Evolutionary conservation across 306 rosid species (phyloP).

Genomic region (Crotalaria pallida): DNA sequence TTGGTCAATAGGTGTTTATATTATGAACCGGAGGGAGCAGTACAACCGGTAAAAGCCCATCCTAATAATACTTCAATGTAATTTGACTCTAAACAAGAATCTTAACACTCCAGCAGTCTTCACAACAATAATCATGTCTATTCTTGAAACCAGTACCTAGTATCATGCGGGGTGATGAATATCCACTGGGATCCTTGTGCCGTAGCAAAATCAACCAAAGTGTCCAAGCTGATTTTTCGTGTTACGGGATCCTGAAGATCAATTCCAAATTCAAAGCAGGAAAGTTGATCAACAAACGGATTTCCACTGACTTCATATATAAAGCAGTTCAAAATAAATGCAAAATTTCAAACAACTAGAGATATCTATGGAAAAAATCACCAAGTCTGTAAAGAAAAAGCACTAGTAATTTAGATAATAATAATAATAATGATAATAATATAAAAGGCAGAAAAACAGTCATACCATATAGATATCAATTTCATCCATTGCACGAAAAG

Average conservation of each 20-base stretch:
- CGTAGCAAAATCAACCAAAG: constrained; percentile 75
- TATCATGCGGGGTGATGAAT: constrained; percentile 89
- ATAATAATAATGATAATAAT: background rate
- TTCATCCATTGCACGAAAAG: constrained; percentile 98
- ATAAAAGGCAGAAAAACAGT: background rate
- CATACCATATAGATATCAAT: constrained; percentile 92
- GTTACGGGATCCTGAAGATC: constrained; percentile 80
- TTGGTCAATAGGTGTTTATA: no score
- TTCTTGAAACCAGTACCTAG: constrained; percentile 48
- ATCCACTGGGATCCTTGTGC: constrained; percentile 94
- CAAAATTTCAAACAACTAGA: background rate
- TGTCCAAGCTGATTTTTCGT: constrained; percentile 89
- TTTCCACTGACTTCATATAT: background rate
- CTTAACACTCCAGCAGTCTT: background rate
- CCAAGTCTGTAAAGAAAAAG: background rate
- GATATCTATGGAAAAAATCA: background rate
- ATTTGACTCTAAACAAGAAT: background rate
- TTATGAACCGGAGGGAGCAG: no score
- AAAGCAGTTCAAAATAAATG: background rate
- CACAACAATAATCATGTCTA: background rate
- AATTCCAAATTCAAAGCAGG: constrained; percentile 8
- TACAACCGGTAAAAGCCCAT: background rate
- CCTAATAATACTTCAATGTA: background rate
- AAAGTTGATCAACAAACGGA: background rate
- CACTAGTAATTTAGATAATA: background rate